Evolutionary conservation across 208 protist genomes (phyloP).

Genomic region (Leishmania tarentolae): DNA sequence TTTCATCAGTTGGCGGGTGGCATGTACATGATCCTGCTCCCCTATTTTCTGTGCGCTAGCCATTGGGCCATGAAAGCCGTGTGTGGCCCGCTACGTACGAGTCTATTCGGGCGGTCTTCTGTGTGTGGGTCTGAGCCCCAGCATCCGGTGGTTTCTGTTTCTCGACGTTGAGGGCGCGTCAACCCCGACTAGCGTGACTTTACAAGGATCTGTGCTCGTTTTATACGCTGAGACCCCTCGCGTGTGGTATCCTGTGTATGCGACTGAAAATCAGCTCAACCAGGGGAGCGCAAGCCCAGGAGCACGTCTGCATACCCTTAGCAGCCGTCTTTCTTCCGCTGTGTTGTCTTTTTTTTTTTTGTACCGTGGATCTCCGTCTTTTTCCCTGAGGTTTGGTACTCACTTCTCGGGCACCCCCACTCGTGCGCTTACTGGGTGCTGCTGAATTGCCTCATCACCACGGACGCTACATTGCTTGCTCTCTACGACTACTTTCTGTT

Average conservation of each 20-base stretch:
- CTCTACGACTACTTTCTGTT: neutral
- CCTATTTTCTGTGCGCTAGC: neutral
- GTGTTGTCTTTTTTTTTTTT: neutral
- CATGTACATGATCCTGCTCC: neutral
- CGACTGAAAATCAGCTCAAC: neutral
- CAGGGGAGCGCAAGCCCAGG: neutral
- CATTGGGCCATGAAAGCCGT: too few relatives aligned
- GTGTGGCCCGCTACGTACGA: neutral
- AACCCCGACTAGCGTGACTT: neutral
- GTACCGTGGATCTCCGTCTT: too few relatives aligned
- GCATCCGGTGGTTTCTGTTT: neutral
- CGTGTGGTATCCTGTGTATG: neutral
- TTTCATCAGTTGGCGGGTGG: neutral
- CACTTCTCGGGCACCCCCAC: neutral
- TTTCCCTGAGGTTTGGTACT: neutral
- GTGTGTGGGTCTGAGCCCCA: neutral
- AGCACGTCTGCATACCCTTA: neutral
- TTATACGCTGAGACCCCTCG: neutral
- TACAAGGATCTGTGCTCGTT: neutral
- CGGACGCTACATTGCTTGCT: neutral
- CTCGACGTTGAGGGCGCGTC: neutral
- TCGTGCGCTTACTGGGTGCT: neutral
- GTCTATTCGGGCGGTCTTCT: neutral
- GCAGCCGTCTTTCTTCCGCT: neutral
- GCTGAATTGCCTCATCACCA: neutral